Conservation (phyloP, 78 protist genomes). For the Chrysochromulina parva region DNA sequence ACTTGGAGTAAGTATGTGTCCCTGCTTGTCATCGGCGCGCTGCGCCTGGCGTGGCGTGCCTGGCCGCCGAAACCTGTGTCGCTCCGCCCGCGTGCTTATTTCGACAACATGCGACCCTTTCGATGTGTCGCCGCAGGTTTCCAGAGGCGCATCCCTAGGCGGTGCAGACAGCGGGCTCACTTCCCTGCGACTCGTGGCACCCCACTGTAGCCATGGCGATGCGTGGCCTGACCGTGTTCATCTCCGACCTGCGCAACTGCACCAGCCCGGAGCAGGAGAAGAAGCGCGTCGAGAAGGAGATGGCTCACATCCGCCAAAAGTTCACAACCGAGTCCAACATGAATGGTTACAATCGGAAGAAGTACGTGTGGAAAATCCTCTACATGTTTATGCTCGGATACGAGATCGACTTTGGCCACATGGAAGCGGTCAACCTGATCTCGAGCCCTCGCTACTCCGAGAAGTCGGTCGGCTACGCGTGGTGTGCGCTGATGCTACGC, state of each 20-base stretch:
- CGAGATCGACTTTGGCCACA: conserved; percentile 97
- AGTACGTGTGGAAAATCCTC: conserved; percentile 96
- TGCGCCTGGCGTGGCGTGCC: too few relatives aligned
- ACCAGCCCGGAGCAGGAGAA: conserved; percentile 75
- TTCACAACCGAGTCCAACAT: conserved; percentile 59
- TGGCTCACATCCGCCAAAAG: conserved; percentile 75
- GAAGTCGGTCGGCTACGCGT: conserved; percentile 92
- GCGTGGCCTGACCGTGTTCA: conserved; percentile 78
- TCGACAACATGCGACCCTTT: too few relatives aligned
- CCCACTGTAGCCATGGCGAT: conserved; percentile 49
- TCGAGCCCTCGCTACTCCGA: conserved; percentile 82
- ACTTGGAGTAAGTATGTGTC: too few relatives aligned
- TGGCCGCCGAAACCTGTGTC: too few relatives aligned
- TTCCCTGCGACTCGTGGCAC: too few relatives aligned
- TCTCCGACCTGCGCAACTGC: conserved; percentile 79
- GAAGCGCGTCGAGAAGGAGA: conserved; percentile 80
- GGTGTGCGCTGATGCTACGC: conserved; percentile 77
- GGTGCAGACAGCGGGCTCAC: too few relatives aligned
- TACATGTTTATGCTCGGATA: conserved; percentile 96
- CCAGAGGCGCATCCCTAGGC: too few relatives aligned
- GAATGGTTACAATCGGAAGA: conserved; percentile 82
- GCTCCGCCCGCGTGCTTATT: too few relatives aligned
- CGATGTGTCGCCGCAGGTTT: too few relatives aligned
- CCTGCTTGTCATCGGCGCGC: too few relatives aligned
- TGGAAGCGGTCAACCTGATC: conserved; percentile 95